phyloP scores from a whole-genome alignment of 345 rosid species.

The Ailanthus altissimus region DNA sequence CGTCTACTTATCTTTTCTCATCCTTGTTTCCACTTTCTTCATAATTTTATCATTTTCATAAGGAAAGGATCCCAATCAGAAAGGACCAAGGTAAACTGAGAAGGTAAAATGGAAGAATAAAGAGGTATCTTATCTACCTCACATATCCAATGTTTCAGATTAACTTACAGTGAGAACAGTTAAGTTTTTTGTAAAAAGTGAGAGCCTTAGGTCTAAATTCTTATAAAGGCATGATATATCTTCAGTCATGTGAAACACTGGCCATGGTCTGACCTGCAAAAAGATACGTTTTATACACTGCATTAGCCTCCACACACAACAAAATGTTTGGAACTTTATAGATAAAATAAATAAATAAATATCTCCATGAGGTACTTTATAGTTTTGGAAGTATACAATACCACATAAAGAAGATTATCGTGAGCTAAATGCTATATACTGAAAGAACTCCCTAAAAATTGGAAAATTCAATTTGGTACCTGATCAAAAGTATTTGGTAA shows the following conservation, averaged over 20 bases:
- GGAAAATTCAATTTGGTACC: background rate
- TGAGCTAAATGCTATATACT: background rate
- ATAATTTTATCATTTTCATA: background rate
- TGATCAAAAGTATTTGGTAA: background rate
- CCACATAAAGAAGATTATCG: background rate
- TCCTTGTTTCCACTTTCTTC: background rate
- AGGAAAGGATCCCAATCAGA: background rate
- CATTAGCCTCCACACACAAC: background rate
- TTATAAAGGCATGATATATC: constrained; percentile 47
- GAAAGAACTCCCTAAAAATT: background rate
- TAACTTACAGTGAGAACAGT: constrained; percentile 32
- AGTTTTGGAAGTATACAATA: too few relatives aligned
- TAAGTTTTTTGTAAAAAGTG: constrained; percentile 37
- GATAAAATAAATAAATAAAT: too few relatives aligned
- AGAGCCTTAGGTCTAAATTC: constrained; percentile 47
- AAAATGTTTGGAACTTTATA: too few relatives aligned
- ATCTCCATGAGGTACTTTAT: background rate
- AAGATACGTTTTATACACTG: background rate
- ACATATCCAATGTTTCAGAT: background rate
- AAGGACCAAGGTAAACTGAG: background rate
- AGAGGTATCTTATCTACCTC: background rate
- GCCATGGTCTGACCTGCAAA: constrained; percentile 36
- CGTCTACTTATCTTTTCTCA: background rate
- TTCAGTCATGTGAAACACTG: constrained; percentile 35
- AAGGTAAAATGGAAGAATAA: background rate